These are phyloP conservation scores for Chrysopogon serrulatus DNA, from an alignment of 176 grass and related monocot genomes.

Conservation along the genomic window DNA sequence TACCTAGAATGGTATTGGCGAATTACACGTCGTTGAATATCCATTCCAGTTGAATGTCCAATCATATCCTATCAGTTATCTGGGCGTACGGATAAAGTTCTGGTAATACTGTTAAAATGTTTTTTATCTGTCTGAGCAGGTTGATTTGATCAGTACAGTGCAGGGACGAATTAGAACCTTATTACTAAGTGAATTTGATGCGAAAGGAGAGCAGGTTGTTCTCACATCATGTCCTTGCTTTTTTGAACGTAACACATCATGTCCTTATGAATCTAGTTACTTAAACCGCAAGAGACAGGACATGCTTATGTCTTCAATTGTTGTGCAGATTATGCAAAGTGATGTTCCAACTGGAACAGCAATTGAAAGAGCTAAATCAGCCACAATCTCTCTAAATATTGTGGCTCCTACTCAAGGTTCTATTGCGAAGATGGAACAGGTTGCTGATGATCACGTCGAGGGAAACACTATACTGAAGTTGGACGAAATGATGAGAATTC, in stretches of 20 bases:
- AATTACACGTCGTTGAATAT: slow-evolving; percentile 45
- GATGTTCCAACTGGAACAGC: slow-evolving; percentile 17
- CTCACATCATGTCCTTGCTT: background rate
- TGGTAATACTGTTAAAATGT: slow-evolving; percentile 33
- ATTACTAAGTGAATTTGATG: slow-evolving; percentile 23
- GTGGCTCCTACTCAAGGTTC: slow-evolving; percentile 12
- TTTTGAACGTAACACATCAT: too few species aligned
- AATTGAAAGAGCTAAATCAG: slow-evolving; percentile 2
- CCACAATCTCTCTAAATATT: background rate
- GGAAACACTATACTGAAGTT: slow-evolving; percentile 41
- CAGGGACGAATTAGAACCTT: slow-evolving; percentile 35
- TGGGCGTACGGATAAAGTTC: slow-evolving; percentile 17
- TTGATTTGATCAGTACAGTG: slow-evolving; percentile 40
- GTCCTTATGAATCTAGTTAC: background rate
- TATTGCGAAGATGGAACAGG: slow-evolving; percentile 5
- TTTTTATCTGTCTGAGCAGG: slow-evolving; percentile 19
- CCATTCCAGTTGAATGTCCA: slow-evolving; percentile 41
- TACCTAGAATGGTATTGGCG: slow-evolving; percentile 48
- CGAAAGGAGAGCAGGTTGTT: too few species aligned
- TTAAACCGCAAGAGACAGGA: background rate
- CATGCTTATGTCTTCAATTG: slow-evolving; percentile 1
- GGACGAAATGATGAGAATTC: slow-evolving; percentile 38
- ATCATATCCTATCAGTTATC: slow-evolving; percentile 26
- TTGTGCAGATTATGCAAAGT: slow-evolving; percentile 11
- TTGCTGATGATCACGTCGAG: slow-evolving; percentile 14